phyloP scores from a whole-genome alignment of 169 alveolate species.

The Eimeria tenella region DNA sequence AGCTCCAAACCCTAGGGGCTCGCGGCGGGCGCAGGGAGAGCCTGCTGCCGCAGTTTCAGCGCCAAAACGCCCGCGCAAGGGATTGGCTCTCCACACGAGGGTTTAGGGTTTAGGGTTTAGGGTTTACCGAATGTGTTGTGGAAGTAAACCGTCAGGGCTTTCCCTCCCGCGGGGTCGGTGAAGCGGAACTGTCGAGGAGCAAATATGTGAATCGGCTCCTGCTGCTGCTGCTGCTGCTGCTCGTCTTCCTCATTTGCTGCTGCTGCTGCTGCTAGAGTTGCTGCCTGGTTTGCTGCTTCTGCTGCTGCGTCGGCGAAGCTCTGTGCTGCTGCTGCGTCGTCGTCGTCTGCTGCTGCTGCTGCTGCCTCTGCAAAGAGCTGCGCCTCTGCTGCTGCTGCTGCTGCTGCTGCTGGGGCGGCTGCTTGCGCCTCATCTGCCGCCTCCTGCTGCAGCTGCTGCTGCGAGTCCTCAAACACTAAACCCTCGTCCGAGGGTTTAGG shows the following conservation, averaged over 20 bases:
- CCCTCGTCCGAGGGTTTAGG: conserved; percentile 29
- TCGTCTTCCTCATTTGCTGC: neutral
- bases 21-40: too few species aligned
- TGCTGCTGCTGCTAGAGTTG: conserved; percentile 35
- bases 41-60: neutral
- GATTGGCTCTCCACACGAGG: neutral
- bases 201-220: neutral
- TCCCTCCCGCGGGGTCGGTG: neutral
- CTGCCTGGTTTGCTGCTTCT: conserved; percentile 9
- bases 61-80: neutral
- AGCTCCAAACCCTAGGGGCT: neutral
- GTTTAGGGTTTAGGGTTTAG: neutral
- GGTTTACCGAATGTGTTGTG: conserved; percentile 70
- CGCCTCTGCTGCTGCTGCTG: conserved; percentile 51
- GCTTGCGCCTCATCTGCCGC: neutral
- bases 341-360: conserved; percentile 31
- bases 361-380: conserved; percentile 54
- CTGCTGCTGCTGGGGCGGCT: neutral
- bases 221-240: conserved; percentile 38
- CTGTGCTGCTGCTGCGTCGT: conserved; percentile 35
- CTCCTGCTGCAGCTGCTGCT: conserved; percentile 40
- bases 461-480: neutral
- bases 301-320: neutral
- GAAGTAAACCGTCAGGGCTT: conserved; percentile 53
- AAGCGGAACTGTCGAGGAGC: conserved; percentile 65